A percentile compares a stretch with the other conserved stretches of the same genome.
Conservation (phyloP, 202 grass and related monocot genomes). For the Miscanthus sacchariflorus region DNA sequence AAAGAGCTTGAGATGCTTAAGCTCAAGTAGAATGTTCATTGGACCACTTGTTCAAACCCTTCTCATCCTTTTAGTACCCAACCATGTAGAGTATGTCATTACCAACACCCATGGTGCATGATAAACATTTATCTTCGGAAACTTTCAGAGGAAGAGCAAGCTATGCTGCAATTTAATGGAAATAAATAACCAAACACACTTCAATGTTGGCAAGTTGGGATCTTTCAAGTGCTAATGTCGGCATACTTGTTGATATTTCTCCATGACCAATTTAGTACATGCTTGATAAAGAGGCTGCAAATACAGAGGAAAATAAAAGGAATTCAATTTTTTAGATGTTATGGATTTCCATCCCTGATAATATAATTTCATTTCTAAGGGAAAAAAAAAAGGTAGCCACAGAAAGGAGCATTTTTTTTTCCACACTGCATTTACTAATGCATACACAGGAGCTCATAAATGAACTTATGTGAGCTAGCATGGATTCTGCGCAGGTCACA, state of each 20-base stretch:
- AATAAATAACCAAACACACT: constrained; percentile 26
- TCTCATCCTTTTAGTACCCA: constrained; percentile 38
- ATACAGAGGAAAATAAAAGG: neutral
- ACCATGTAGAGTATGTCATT: neutral
- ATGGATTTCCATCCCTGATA: constrained; percentile 1
- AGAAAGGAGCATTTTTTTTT: neutral
- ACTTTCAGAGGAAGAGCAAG: neutral
- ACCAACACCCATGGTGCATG: neutral
- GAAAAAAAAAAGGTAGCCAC: neutral
- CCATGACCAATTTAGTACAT: neutral
- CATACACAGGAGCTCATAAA: neutral
- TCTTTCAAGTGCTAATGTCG: constrained; percentile 5
- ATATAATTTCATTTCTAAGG: constrained; percentile 3
- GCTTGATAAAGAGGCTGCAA: constrained; percentile 31
- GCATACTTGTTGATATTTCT: neutral
- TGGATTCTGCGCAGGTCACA: neutral
- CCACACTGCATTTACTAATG: constrained; percentile 15
- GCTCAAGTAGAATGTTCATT: constrained; percentile 56
- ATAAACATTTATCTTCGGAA: neutral
- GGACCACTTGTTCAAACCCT: constrained; percentile 36
- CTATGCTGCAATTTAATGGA: neutral
- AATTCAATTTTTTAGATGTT: neutral
- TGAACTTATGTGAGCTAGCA: neutral
- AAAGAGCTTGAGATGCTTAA: constrained; percentile 63
- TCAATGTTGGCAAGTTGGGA: neutral